phyloP scores from a whole-genome alignment of 176 grass and related monocot species.

The Thalia dealbata region DNA sequence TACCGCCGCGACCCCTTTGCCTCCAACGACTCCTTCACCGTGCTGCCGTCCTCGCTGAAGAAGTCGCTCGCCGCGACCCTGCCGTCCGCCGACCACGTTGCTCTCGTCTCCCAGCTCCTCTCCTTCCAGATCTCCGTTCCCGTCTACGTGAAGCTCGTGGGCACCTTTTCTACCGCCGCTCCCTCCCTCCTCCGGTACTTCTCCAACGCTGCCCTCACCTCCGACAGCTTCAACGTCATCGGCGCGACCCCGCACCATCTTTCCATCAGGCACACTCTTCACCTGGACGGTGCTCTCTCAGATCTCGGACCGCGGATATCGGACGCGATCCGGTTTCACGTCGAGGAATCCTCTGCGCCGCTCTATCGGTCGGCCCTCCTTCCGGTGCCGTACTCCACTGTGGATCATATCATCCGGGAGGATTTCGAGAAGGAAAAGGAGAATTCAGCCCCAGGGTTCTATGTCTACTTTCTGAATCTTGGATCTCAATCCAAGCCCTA shows the following conservation, averaged over 20 bases:
- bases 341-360: conserved; percentile 13
- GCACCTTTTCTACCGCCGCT: conserved; percentile 36
- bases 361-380: conserved; percentile 49
- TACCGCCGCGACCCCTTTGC: conserved; percentile 34
- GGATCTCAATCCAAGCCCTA: conserved; percentile 49
- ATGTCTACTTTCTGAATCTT: conserved; percentile 84
- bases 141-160: conserved; percentile 49
- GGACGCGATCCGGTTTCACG: conserved; percentile 7
- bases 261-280: conserved; percentile 37
- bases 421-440: conserved; percentile 40
- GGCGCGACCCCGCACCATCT: conserved; percentile 35
- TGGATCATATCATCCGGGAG: conserved; percentile 47
- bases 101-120: conserved; percentile 33
- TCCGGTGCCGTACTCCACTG: conserved; percentile 58
- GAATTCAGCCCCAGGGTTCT: conserved; percentile 41
- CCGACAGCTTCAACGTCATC: conserved; percentile 43
- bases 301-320: conserved; percentile 24
- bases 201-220: conserved; percentile 29
- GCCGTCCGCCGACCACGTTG: not conserved
- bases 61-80: conserved; percentile 21
- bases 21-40: conserved; percentile 40
- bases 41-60: conserved; percentile 31
- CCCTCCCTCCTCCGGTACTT: conserved; percentile 28
- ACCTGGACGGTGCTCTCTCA: conserved; percentile 26
- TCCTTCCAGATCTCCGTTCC: conserved; percentile 38